A percentile compares a stretch with the other conserved stretches of the same genome.
phyloP scores from a whole-genome alignment of 805 yeast genomes.

The Teunomyces tritomae region DNA sequence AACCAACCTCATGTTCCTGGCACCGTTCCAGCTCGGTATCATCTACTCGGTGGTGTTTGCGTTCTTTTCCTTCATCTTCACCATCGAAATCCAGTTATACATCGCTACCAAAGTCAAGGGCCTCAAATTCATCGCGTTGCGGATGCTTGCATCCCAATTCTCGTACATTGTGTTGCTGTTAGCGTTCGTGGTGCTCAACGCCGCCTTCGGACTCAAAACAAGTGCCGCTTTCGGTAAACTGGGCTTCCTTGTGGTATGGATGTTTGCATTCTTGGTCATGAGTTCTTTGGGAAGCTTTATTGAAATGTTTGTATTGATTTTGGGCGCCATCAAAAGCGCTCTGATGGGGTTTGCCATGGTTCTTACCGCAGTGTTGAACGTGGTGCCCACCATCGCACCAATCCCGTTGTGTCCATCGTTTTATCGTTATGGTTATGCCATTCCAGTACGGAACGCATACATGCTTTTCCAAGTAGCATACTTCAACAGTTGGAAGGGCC shows the following conservation, averaged over 20 bases:
- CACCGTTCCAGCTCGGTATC: conserved; percentile 32
- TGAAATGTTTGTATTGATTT: conserved; percentile 23
- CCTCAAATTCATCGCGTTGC: conserved; percentile 18
- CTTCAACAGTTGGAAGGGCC: conserved; percentile 33
- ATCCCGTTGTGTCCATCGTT: conserved; percentile 24
- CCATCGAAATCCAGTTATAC: conserved; percentile 23
- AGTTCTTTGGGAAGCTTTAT: conserved; percentile 30
- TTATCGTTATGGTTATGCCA: conserved; percentile 29
- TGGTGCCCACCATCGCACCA: conserved; percentile 32
- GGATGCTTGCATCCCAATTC: conserved; percentile 26
- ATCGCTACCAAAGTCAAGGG: conserved; percentile 28
- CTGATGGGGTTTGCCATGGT: conserved; percentile 28
- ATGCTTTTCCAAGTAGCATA: conserved; percentile 30
- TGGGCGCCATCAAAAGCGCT: conserved; percentile 22
- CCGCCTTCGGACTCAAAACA: conserved; percentile 24
- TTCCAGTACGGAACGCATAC: conserved; percentile 27
- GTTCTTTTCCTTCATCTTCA: conserved; percentile 32
- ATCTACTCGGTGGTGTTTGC: conserved; percentile 32
- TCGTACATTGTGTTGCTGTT: conserved; percentile 27
- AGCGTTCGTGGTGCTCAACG: conserved; percentile 26
- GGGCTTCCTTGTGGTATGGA: conserved; percentile 36
- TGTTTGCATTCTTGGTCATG: conserved; percentile 27
- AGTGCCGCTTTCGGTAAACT: conserved; percentile 24
- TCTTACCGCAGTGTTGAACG: conserved; percentile 25
- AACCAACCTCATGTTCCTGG: conserved; percentile 21